Conservation (phyloP, 2,329 filamentous ascomycete species). For the Sporothrix pseudoabietina region DNA sequence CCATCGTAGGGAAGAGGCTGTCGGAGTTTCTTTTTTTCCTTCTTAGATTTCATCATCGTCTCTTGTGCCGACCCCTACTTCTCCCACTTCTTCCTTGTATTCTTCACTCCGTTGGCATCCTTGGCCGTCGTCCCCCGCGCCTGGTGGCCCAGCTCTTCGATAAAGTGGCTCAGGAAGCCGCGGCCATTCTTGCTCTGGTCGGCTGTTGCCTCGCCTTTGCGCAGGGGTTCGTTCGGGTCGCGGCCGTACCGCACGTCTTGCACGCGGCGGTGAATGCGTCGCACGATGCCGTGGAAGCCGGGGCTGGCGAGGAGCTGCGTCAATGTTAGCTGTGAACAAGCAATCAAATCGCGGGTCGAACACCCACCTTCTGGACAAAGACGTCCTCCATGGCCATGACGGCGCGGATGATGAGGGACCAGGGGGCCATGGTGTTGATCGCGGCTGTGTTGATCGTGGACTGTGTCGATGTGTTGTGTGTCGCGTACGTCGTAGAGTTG, state of each 20-base stretch:
- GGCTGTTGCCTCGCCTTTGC: conserved; percentile 55
- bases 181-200: conserved; percentile 40
- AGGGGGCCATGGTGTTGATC: conserved; percentile 32
- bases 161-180: conserved; percentile 52
- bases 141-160: conserved; percentile 56
- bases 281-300: conserved; percentile 55
- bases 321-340: not conserved
- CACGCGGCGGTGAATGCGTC: conserved; percentile 54
- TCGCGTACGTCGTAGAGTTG: not conserved
- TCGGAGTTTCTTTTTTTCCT: not conserved
- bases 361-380: conserved; percentile 33
- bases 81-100: not conserved
- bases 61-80: no score
- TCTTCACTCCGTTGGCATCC: not conserved
- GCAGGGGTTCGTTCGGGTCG: conserved; percentile 54
- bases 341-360: not conserved
- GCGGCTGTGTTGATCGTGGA: not conserved
- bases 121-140: conserved; percentile 43
- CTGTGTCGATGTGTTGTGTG: not conserved
- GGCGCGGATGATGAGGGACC: conserved; percentile 30
- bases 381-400: conserved; percentile 33
- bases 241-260: conserved; percentile 54
- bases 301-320: conserved; percentile 54
- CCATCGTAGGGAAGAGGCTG: not conserved
- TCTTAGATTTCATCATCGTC: not conserved